Evolutionary conservation across 331 rosid genomes (phyloP).

Genomic region (Arachis monticola): DNA sequence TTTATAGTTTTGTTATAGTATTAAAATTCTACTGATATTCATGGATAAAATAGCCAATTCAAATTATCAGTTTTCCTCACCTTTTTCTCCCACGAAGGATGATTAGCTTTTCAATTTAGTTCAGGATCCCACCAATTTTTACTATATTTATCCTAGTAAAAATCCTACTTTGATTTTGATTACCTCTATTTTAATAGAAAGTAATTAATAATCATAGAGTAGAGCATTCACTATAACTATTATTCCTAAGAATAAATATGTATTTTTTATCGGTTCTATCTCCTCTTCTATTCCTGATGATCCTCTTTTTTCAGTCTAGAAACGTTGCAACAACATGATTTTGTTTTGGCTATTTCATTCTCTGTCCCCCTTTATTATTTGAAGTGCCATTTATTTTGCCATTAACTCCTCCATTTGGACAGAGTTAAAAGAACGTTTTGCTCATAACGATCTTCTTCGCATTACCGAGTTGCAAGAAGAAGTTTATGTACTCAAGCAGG

Average conservation of each 20-base stretch:
- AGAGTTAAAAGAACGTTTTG: too few relatives aligned
- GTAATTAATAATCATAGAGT: not conserved
- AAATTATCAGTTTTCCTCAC: too few relatives aligned
- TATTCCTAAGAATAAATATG: too few relatives aligned
- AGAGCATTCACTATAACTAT: not conserved
- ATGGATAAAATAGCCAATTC: too few relatives aligned
- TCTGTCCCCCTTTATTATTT: not conserved
- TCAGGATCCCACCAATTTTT: too few relatives aligned
- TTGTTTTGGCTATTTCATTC: not conserved
- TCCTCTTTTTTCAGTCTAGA: not conserved
- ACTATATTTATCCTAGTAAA: too few relatives aligned
- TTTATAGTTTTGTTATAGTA: too few relatives aligned
- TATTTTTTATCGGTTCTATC: not conserved
- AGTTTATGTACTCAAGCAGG: too few relatives aligned
- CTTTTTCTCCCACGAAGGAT: too few relatives aligned
- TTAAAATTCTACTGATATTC: too few relatives aligned
- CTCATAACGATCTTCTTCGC: too few relatives aligned
- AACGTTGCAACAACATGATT: not conserved
- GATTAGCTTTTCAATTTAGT: not conserved
- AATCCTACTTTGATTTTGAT: not conserved
- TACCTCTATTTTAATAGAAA: not conserved
- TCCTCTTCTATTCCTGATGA: not conserved
- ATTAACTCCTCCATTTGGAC: not conserved
- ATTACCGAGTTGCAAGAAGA: too few relatives aligned
- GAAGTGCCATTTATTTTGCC: not conserved